Base-by-base conservation (phyloP, 495 filamentous ascomycete species). In the Hypoxylon intermedium region DNA sequence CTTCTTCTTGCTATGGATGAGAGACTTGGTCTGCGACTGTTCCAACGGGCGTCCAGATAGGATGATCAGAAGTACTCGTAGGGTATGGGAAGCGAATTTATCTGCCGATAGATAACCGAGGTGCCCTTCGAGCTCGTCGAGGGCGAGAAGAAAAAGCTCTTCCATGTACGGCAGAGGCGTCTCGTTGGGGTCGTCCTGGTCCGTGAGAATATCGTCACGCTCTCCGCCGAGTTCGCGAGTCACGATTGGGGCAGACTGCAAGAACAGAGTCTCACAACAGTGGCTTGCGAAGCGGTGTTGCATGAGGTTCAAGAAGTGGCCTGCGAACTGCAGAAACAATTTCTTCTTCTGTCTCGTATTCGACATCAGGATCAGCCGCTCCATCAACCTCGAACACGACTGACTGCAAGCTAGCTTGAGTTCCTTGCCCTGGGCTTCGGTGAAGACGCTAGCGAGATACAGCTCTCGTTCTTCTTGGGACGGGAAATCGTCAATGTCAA, bases 281-380 rank as follows among this genome's bases (percentile, higher is more conserved):
- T 98, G 94, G 47, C 90, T 91, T 3, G 94, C 94, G 69, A 98
- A 98, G 21, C 93, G 88, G 72, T 98, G 94, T 67, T 94, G 92
- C 18, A 97, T 84, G 23, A 97, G 81, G 65, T 90, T 85, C 46
- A 96, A 72, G 74, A 97, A 97, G 67, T 98, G 88, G n/a, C 89
- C 88, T 36, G 80, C 83, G 68, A 98, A 97, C 41, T 88, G 89
- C 52, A 81, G 81, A 71, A 96, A 97, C 20, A 98, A 72, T 40
- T 78, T 80, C 75, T 96, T 96, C 60, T 97, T 85, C 74, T 98
- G 95, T 24, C 75, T 76, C 38, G 87, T 81, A 44, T 86, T 87
- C 28, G 92, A 93, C 65, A 95, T 77, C 33, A 91, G 75, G 53
- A 98, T 94, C 68, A 98, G 71, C 28, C 92, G 82, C 74, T 98